phyloP scores from a whole-genome alignment of 1,139 yeast species.

The Protomyces inouyei region DNA sequence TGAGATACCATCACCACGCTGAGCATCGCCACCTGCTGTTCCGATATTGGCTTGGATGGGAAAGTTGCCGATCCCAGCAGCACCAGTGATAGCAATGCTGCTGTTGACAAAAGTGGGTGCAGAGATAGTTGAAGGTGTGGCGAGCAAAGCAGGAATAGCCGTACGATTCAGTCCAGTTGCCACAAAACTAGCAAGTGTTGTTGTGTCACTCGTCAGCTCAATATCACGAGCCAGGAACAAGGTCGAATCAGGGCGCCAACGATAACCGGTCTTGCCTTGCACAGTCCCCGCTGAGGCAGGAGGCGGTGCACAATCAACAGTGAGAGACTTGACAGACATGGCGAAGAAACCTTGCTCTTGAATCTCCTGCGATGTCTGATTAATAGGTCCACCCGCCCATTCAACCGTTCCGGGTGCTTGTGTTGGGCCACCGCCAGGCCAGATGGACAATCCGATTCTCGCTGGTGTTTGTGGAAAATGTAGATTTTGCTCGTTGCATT shows the following conservation, averaged over 20 bases:
- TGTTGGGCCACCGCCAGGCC: constrained; percentile 80
- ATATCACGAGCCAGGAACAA: background rate
- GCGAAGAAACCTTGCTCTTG: constrained; percentile 71
- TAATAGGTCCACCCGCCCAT: constrained; percentile 89
- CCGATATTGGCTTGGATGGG: background rate
- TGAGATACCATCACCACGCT: background rate
- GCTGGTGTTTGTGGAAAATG: constrained; percentile 85
- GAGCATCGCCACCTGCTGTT: background rate
- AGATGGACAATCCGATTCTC: constrained; percentile 73
- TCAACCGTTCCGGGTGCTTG: constrained; percentile 70
- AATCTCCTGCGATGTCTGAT: constrained; percentile 77
- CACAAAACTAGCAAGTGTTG: background rate
- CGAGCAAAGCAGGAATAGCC: too few species aligned
- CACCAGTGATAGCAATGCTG: too few species aligned
- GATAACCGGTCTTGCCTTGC: background rate
- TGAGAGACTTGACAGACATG: constrained; percentile 56
- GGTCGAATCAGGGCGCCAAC: background rate
- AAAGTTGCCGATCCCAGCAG: too few species aligned
- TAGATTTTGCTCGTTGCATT: constrained; percentile 58
- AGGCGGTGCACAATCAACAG: constrained; percentile 63
- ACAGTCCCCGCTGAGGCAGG: constrained; percentile 44
- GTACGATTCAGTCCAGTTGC: background rate
- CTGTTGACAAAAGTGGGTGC: too few species aligned
- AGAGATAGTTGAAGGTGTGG: too few species aligned
- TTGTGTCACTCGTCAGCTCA: background rate